phyloP scores from a whole-genome alignment of 768 basidiomycete genomes.

The Gloeopeniophorella convolvens region DNA sequence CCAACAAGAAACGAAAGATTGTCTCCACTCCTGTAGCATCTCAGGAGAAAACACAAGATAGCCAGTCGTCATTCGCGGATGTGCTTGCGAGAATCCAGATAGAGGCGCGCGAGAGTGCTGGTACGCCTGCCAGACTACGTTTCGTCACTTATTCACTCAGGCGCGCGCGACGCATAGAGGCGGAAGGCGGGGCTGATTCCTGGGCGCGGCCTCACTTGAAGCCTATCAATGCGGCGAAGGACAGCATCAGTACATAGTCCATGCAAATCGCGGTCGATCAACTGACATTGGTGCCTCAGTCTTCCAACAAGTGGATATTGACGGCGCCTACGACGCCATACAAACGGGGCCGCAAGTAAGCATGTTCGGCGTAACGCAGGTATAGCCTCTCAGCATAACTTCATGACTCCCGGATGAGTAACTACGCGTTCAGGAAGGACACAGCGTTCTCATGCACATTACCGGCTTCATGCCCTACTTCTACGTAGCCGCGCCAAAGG shows the following conservation, averaged over 20 bases:
- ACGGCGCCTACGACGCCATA: slow-evolving; percentile 47
- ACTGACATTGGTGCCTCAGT: slow-evolving; percentile 41
- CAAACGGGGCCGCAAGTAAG: slow-evolving; percentile 44
- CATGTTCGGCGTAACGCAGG: slow-evolving; percentile 91
- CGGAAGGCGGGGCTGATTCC: slow-evolving; percentile 70
- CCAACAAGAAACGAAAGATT: slow-evolving; percentile 31
- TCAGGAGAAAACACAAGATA: slow-evolving; percentile 13
- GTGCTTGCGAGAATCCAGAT: slow-evolving; percentile 32
- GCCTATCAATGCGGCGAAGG: slow-evolving; percentile 48
- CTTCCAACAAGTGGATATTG: slow-evolving; percentile 96
- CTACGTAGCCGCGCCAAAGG: slow-evolving; percentile 81
- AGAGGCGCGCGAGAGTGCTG: slow-evolving; percentile 24
- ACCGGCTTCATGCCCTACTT: slow-evolving; percentile 89
- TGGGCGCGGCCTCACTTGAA: slow-evolving; percentile 65
- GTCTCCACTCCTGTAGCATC: slow-evolving; percentile 19
- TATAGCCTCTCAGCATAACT: slow-evolving; percentile 24
- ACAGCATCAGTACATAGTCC: slow-evolving; percentile 57
- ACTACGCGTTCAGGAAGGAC: slow-evolving; percentile 50
- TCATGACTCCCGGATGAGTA: not conserved
- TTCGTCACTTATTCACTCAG: not conserved
- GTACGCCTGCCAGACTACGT: slow-evolving; percentile 3
- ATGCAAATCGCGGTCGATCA: no score
- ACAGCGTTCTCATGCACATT: slow-evolving; percentile 84
- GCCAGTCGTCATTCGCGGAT: slow-evolving; percentile 34
- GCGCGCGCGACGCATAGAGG: slow-evolving; percentile 35